Percentiles rank a stretch among this genome's conserved stretches.
Conservation (phyloP, 2,329 filamentous ascomycete species). For the Ophiostoma perfectum region DNA sequence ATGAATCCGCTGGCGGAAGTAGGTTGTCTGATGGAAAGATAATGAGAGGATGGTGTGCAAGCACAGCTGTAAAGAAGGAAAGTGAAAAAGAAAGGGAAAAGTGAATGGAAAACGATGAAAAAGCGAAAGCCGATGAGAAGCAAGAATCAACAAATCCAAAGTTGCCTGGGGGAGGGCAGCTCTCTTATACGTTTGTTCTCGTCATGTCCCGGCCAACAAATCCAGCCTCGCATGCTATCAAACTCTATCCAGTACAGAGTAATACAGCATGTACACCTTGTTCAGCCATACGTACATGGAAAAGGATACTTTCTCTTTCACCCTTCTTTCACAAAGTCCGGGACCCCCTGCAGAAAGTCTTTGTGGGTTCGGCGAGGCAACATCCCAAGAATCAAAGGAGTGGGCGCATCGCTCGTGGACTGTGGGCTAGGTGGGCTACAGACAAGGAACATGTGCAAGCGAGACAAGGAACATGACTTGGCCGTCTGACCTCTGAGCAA, state of each 20-base stretch:
- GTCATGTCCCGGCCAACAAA: neutral
- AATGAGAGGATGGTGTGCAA: slow-evolving; percentile 12
- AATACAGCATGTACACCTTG: neutral
- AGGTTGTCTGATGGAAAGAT: neutral
- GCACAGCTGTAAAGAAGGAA: neutral
- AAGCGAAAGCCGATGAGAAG: slow-evolving; percentile 15
- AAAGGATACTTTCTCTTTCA: neutral
- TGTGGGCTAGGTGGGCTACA: no score
- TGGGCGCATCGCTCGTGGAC: neutral
- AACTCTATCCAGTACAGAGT: neutral
- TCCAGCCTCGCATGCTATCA: neutral
- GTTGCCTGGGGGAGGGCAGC: neutral
- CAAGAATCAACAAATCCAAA: neutral
- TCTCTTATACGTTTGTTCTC: slow-evolving; percentile 7
- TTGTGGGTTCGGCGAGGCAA: slow-evolving; percentile 9
- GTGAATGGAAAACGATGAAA: slow-evolving; percentile 5
- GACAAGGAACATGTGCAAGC: slow-evolving; percentile 7
- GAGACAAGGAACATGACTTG: slow-evolving; percentile 8
- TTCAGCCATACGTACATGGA: neutral
- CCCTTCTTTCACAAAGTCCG: slow-evolving; percentile 1
- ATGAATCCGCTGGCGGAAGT: slow-evolving; percentile 13
- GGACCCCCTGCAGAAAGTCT: slow-evolving; percentile 4
- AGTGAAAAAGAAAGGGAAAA: neutral
- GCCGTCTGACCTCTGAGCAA: neutral
- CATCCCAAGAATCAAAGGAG: slow-evolving; percentile 3